Evolutionary conservation across 257 asterid species (phyloP).

Genomic region (Solanum rostratum): DNA sequence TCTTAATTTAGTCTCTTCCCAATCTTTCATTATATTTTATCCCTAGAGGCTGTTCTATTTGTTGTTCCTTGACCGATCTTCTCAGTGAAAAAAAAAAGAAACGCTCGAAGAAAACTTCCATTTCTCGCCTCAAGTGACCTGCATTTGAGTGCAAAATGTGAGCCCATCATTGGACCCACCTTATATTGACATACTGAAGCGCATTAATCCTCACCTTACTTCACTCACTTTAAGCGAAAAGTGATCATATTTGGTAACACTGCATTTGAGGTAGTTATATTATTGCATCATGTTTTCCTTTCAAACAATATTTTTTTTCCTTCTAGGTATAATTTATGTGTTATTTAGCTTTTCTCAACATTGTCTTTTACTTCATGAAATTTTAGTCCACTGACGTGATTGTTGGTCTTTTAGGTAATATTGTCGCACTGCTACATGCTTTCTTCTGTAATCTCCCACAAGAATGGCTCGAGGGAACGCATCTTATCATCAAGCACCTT

Average conservation of each 20-base stretch:
- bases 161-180: not conserved
- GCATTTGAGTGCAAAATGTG: not conserved
- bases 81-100: not conserved
- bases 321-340: not conserved
- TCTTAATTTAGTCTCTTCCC: not conserved
- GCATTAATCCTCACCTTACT: not conserved
- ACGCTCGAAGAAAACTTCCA: not conserved
- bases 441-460: slow-evolving; percentile 89
- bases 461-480: slow-evolving; percentile 97
- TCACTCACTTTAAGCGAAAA: not conserved
- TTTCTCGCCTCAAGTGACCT: not conserved
- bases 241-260: not conserved
- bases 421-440: slow-evolving; percentile 83
- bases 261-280: not conserved
- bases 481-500: slow-evolving; percentile 72
- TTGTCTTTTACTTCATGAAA: not conserved
- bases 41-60: not conserved
- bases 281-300: not conserved
- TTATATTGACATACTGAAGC: not conserved
- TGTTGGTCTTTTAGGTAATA: slow-evolving; percentile 47
- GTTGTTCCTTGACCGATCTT: not conserved
- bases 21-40: not conserved
- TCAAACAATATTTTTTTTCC: not conserved
- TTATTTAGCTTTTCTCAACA: not conserved
- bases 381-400: not conserved